Evolutionary conservation across 176 grass and related monocot genomes (phyloP).

Genomic region (Aegilops umbellulata): DNA sequence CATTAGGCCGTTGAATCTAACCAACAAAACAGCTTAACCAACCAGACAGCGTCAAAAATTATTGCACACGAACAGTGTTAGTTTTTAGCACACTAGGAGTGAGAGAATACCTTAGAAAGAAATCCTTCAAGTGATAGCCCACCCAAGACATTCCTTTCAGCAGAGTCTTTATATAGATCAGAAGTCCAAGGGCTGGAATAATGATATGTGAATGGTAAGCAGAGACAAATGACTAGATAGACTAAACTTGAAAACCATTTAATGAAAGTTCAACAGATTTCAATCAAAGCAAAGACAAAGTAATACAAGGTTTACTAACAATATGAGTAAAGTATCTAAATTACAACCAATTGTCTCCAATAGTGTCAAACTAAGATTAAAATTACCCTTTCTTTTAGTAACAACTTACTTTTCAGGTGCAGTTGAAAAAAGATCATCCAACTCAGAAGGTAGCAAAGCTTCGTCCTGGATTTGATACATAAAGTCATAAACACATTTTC

Average conservation of each 20-base stretch:
- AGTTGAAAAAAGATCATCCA: constrained; percentile 95
- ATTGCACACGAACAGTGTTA: neutral
- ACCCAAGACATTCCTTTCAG: constrained; percentile 91
- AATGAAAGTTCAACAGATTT: neutral
- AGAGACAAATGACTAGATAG: neutral
- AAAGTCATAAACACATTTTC: neutral
- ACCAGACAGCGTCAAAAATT: neutral
- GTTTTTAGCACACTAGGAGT: neutral
- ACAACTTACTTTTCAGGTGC: constrained; percentile 76
- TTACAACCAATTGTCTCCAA: neutral
- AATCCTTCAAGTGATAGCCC: constrained; percentile 93
- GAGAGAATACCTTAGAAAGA: constrained; percentile 72
- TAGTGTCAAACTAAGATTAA: neutral
- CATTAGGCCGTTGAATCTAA: neutral
- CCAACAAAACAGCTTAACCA: neutral
- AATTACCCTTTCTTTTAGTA: neutral
- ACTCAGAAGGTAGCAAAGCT: constrained; percentile 75
- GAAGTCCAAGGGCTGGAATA: constrained; percentile 77
- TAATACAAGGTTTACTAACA: neutral
- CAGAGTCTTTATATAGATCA: constrained; percentile 67
- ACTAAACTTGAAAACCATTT: neutral
- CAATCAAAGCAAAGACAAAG: neutral
- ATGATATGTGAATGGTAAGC: neutral
- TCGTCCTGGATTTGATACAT: constrained; percentile 58
- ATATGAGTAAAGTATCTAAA: neutral